phyloP scores from a whole-genome alignment of 2,329 filamentous ascomycete genomes.

The Pseudocercospora cruenta region DNA sequence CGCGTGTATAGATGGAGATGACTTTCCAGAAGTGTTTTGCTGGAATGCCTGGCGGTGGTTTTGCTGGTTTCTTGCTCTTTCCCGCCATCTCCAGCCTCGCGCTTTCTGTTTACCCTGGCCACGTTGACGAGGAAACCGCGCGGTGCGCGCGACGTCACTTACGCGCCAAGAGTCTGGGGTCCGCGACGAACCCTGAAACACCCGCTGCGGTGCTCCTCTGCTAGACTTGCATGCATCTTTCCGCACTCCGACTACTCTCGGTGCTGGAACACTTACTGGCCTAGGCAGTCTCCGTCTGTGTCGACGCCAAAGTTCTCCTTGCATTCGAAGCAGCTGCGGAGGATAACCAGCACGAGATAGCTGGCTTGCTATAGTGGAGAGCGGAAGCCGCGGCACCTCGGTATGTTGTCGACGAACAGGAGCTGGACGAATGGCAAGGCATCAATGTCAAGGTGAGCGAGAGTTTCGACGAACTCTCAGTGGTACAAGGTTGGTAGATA shows the following conservation, averaged over 20 bases:
- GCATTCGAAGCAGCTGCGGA: neutral
- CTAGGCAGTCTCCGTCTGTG: neutral
- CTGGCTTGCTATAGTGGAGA: neutral
- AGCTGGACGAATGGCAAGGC: neutral
- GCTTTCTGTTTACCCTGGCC: neutral
- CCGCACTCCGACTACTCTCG: neutral
- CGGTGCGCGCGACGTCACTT: neutral
- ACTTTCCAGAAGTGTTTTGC: constrained; percentile 7
- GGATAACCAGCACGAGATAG: neutral
- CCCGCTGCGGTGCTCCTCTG: neutral
- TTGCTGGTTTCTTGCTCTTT: constrained; percentile 1
- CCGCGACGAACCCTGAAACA: neutral
- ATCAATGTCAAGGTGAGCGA: neutral
- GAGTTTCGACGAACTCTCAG: neutral
- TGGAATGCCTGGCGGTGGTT: constrained; percentile 11
- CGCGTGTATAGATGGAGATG: neutral
- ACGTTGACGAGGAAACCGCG: neutral
- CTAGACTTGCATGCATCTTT: neutral
- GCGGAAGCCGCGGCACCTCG: neutral
- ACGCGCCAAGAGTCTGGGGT: neutral
- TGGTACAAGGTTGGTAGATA: neutral
- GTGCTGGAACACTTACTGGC: neutral
- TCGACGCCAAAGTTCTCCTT: neutral
- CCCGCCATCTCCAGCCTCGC: constrained; percentile 16
- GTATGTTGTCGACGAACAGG: neutral